These are phyloP conservation scores for Argentina anserina DNA, from an alignment of 306 rosid genomes.

Conservation along the genomic window DNA sequence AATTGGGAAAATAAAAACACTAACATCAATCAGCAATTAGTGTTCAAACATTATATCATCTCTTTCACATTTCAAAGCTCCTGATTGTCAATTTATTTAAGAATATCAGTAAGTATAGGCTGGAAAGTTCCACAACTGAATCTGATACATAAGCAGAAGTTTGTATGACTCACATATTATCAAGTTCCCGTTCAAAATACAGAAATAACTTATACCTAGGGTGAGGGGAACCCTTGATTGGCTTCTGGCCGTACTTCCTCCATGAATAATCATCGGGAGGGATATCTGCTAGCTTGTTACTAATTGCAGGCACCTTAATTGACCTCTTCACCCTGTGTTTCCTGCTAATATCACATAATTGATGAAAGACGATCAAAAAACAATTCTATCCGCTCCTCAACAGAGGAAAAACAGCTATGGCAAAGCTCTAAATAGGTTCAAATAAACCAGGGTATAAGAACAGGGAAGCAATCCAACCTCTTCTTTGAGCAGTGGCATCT, in stretches of 20 bases:
- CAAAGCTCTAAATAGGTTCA: background rate
- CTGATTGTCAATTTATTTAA: slow-evolving; percentile 23
- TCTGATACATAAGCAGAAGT: background rate
- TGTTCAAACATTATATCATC: background rate
- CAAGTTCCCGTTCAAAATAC: background rate
- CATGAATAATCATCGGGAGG: slow-evolving; percentile 99
- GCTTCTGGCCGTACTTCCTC: slow-evolving; percentile 99
- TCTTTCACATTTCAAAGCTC: slow-evolving; percentile 5
- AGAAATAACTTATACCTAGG: slow-evolving; percentile 61
- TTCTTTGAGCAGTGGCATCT: slow-evolving; percentile 99
- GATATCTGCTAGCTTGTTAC: slow-evolving; percentile 96
- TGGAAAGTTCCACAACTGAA: background rate
- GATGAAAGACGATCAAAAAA: background rate
- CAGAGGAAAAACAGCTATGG: slow-evolving; percentile 6
- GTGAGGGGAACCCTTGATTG: slow-evolving; percentile 99
- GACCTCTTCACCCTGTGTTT: slow-evolving; percentile 92
- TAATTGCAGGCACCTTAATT: slow-evolving; percentile 94
- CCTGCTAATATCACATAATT: slow-evolving; percentile 38
- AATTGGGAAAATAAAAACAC: too few species aligned
- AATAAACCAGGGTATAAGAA: slow-evolving; percentile 4
- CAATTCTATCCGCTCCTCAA: slow-evolving; percentile 8
- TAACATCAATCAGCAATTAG: background rate
- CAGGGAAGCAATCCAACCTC: slow-evolving; percentile 50
- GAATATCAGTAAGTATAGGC: background rate
- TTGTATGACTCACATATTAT: slow-evolving; percentile 7